Base-by-base conservation (phyloP, 176 grass and related monocot genomes). In the Musa schizocarpa region DNA sequence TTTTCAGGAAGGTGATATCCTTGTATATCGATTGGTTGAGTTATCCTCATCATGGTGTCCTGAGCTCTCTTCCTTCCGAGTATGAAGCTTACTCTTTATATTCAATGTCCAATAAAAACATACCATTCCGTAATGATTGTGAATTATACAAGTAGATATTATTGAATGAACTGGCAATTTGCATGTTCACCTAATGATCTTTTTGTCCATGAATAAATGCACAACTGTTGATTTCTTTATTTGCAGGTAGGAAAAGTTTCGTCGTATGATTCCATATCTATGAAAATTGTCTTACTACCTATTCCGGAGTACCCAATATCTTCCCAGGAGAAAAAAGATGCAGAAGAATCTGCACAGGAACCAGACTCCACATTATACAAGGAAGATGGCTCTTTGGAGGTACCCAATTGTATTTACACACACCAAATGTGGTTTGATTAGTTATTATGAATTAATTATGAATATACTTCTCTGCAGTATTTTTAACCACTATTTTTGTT, bases 371-470 rank as follows among this genome's bases (percentile, higher is more conserved):
- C 86, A 24, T 75, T 86, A 49, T 98, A 98, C 77, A 91, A 86
- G 25, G 94, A 98, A 77, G 94, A 98, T 87, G 90, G 88, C 51
- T 89, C 88, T 56, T 87, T 98, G 85, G 94, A 98, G 88, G 94
- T 98, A 81, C 2, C 5, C 16, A 2, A 9, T 50, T 50, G 34
- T 69, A 43, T 69, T 10, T 14, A 17, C n/a, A 19, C 20, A 17
- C 14, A 50, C 25, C 12, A 49, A 50, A 79, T 87, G 21, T 68
- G 6, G 13, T 3, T 1, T 80, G 49, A 67, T 56, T 50, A 9
- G 49, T 78, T 80, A 78, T 51, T 13, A 54, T 67, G 0, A 43
- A 43, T 34, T 76, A 1, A 8, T 53, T 19, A 23, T 75, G 0
- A 1, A 54, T 13, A 54, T 73, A 62, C 34, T 54, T 57, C 13